Base-by-base conservation (phyloP, 768 basidiomycete species). In the Tulasnella calospora region DNA sequence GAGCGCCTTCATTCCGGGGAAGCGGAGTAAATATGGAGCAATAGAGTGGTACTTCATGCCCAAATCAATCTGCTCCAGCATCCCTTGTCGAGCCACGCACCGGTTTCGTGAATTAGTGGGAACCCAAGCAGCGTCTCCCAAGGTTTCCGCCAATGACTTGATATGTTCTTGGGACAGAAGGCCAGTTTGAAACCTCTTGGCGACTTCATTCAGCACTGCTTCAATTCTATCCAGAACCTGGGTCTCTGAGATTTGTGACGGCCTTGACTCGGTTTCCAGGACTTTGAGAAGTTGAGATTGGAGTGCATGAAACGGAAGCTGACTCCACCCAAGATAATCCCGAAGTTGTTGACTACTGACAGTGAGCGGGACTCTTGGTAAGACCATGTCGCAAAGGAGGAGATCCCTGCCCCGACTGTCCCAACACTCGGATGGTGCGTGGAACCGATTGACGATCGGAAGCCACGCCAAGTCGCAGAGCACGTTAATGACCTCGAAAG, bases 401-500 rank as follows among this genome's bases (percentile, higher is more conserved):
- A 27, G 7, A 27, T 74, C 73, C 1, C 15, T 38, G 3, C 3
- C 15, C 19, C 44, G 73, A 55, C 30, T 36, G 51, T 74, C 73
- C 73, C 73, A 57, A 36, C 21, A 21, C 41, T 74, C 44, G 15
- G 41, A 23, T 35, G 73, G 35, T 17, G 41, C 7, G 27, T 57
- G 30, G 12, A 46, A 51, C 17, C 21, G 12, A 12, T 55, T 51
- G 9, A 19, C 41, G 8, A 35, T 41, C 3, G 41, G 51, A 27
- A 74, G 73, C 73, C 73, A 74, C 47, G 10, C 36, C 1, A 17
- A 21, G 23, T 17, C 19, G 9, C 7, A 17, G 3, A 74, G 1
- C 70, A 78, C 19, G 82, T 82, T 87, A 87, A 89, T 3, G 86
- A 84, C 21, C 82, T 79, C 0, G 88, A 88, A 19, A 88, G 85